These are phyloP conservation scores for Aspergillus unguis DNA, from an alignment of 2,329 filamentous ascomycete species.

Conservation along the genomic window DNA sequence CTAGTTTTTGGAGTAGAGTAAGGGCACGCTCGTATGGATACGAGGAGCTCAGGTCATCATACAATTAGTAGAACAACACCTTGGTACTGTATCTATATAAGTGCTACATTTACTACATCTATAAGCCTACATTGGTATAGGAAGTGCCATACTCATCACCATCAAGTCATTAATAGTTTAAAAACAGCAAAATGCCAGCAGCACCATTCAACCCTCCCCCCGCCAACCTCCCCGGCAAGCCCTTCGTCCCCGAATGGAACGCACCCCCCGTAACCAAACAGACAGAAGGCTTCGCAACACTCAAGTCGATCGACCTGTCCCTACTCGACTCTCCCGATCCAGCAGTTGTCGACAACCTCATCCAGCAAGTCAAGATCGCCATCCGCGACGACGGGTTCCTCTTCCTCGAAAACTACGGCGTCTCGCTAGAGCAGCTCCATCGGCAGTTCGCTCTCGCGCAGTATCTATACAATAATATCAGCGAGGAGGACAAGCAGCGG, in stretches of 20 bases:
- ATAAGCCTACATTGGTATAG: too few relatives aligned
- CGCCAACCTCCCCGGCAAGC: conserved; percentile 39
- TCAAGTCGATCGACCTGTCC: conserved; percentile 45
- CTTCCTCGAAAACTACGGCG: conserved; percentile 51
- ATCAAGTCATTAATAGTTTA: not conserved
- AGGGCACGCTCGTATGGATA: not conserved
- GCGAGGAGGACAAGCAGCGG: conserved; percentile 48
- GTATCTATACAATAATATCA: conserved; percentile 51
- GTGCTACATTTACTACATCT: too few relatives aligned
- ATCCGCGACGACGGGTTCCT: conserved; percentile 47
- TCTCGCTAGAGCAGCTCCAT: conserved; percentile 48
- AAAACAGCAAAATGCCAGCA: conserved; percentile 2
- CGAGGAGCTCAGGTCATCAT: too few relatives aligned
- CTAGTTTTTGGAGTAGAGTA: not conserved
- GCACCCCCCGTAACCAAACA: conserved; percentile 47
- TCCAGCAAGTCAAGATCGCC: conserved; percentile 43
- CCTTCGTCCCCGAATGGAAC: conserved; percentile 42
- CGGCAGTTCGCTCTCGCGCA: conserved; percentile 52
- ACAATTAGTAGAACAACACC: too few relatives aligned
- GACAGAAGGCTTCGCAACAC: conserved; percentile 43
- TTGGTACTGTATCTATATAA: too few relatives aligned
- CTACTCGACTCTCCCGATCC: conserved; percentile 44
- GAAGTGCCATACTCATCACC: not conserved
- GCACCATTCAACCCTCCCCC: conserved; percentile 44
- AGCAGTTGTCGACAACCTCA: conserved; percentile 42